Conservation (phyloP, 768 basidiomycete species). For the Lyophyllum shimeji region DNA sequence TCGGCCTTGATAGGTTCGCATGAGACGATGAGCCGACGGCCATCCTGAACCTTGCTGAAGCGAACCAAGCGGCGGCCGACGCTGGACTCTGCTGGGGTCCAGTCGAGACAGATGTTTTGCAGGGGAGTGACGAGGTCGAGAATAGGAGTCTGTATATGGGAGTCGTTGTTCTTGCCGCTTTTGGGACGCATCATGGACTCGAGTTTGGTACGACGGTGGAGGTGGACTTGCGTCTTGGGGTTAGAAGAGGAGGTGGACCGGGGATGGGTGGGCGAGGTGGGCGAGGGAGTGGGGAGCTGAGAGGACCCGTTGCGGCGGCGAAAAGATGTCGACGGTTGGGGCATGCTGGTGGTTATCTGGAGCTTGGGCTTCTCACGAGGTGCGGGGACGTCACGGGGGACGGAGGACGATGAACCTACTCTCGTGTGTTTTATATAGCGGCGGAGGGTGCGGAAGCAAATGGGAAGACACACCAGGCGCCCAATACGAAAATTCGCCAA, state of each 20-base stretch:
- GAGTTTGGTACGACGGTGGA: constrained; percentile 44
- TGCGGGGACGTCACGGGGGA: constrained; percentile 7
- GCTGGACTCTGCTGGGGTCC: constrained; percentile 64
- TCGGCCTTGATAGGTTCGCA: constrained; percentile 75
- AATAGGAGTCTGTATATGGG: constrained; percentile 51
- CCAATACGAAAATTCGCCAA: constrained; percentile 73
- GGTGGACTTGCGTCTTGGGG: constrained; percentile 32
- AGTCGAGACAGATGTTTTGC: constrained; percentile 51
- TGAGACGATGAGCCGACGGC: constrained; percentile 71
- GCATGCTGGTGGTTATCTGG: constrained; percentile 21
- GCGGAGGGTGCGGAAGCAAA: constrained; percentile 10
- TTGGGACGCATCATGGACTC: constrained; percentile 45
- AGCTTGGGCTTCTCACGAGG: constrained; percentile 29
- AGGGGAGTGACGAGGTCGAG: constrained; percentile 64
- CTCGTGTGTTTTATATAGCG: constrained; percentile 5
- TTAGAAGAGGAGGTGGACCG: constrained; percentile 26
- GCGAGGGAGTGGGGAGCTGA: constrained; percentile 38
- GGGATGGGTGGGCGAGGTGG: constrained; percentile 37
- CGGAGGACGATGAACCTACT: constrained; percentile 8
- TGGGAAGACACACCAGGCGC: constrained; percentile 35
- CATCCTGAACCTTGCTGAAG: constrained; percentile 78
- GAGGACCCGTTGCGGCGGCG: constrained; percentile 33
- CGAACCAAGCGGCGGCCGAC: constrained; percentile 83
- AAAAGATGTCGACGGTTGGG: constrained; percentile 23
- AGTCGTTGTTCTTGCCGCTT: constrained; percentile 35